Evolutionary conservation across 805 yeast species (phyloP).

Genomic region (Peterozyma toletana): DNA sequence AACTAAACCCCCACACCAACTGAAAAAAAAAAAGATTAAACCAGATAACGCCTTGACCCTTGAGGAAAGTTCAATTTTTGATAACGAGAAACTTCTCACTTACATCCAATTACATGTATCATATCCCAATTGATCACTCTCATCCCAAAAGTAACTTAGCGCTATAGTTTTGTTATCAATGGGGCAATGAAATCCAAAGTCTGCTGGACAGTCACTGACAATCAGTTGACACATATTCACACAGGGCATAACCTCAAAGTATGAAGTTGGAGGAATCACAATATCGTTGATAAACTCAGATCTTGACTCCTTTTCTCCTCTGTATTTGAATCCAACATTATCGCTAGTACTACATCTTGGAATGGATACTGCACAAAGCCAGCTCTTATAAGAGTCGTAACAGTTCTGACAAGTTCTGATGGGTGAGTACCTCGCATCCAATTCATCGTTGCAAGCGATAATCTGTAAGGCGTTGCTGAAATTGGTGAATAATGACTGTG

Average conservation of each 20-base stretch:
- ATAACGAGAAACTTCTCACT: slow-evolving; percentile 2
- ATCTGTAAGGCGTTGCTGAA: slow-evolving; percentile 74
- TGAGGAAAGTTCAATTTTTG: slow-evolving; percentile 6
- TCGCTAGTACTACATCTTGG: slow-evolving; percentile 72
- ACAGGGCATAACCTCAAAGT: slow-evolving; percentile 85
- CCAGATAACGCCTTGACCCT: neutral
- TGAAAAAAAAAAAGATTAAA: neutral
- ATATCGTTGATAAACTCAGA: slow-evolving; percentile 46
- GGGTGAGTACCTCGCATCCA: slow-evolving; percentile 67
- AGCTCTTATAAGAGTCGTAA: slow-evolving; percentile 58
- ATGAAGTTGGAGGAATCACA: slow-evolving; percentile 46
- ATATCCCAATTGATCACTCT: slow-evolving; percentile 12
- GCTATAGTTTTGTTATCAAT: slow-evolving; percentile 22
- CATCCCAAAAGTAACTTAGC: slow-evolving; percentile 38
- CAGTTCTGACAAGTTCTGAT: slow-evolving; percentile 71
- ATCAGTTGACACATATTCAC: slow-evolving; percentile 71
- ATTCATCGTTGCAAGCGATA: slow-evolving; percentile 64
- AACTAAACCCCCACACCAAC: neutral
- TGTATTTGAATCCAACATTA: slow-evolving; percentile 32
- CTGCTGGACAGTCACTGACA: slow-evolving; percentile 78
- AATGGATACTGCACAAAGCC: slow-evolving; percentile 86
- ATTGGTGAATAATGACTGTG: slow-evolving; percentile 47
- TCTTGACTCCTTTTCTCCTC: slow-evolving; percentile 49
- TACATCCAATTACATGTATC: slow-evolving; percentile 29
- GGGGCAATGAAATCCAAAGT: slow-evolving; percentile 75